phyloP scores from a whole-genome alignment of 768 basidiomycete genomes.

The Pleurotus platypus region DNA sequence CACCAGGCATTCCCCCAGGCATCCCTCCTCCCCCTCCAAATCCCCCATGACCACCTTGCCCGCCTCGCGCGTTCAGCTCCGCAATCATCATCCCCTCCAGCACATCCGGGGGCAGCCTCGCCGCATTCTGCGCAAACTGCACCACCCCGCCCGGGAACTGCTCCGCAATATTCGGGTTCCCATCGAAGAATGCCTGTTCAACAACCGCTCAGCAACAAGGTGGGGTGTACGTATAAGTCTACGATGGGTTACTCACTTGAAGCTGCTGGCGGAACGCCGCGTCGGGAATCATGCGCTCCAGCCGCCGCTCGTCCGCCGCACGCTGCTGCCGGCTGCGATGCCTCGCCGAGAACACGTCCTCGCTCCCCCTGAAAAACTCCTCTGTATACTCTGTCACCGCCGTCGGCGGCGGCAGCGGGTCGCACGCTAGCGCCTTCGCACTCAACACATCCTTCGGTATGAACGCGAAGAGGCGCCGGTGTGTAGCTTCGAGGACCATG shows the following conservation, averaged over 20 bases:
- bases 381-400: conserved; percentile 61
- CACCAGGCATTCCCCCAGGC: conserved; percentile 38
- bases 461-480: conserved; percentile 63
- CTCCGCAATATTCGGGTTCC: conserved; percentile 47
- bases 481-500: conserved; percentile 62
- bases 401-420: conserved; percentile 78
- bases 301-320: conserved; percentile 39
- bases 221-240: too few relatives aligned
- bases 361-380: conserved; percentile 66
- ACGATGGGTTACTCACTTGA: conserved; percentile 31
- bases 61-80: conserved; percentile 29
- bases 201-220: too few relatives aligned
- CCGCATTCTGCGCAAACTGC: conserved; percentile 57
- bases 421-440: conserved; percentile 66
- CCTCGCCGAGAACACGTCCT: conserved; percentile 42
- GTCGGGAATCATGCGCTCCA: conserved; percentile 60
- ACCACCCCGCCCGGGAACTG: conserved; percentile 65
- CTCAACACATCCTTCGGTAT: conserved; percentile 56
- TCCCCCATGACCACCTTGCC: conserved; percentile 23
- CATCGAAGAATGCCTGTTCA: conserved; percentile 49
- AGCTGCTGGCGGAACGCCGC: conserved; percentile 53
- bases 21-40: conserved; percentile 31
- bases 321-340: not conserved
- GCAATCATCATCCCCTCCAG: conserved; percentile 57
- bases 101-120: conserved; percentile 52